These are phyloP conservation scores for Bothriochloa decipiens DNA, from an alignment of 176 grass and related monocot genomes.

Conservation along the genomic window DNA sequence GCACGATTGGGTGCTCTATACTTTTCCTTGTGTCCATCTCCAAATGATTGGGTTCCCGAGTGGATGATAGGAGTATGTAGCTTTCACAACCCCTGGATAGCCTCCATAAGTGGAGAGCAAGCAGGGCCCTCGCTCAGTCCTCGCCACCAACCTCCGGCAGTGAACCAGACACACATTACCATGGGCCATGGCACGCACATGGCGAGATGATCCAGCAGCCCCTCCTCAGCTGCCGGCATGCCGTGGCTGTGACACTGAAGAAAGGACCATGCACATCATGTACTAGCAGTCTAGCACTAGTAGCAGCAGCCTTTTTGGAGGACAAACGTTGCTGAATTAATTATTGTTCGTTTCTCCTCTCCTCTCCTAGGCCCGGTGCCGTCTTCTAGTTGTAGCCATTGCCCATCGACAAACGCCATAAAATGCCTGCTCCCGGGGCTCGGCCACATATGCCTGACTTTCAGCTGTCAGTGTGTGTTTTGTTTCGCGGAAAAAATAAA, in stretches of 20 bases:
- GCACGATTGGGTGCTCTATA: slow-evolving; percentile 11
- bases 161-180: background rate
- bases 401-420: background rate
- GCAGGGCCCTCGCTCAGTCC: slow-evolving; percentile 1
- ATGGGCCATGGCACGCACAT: slow-evolving; percentile 15
- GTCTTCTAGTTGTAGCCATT: slow-evolving; percentile 12
- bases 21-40: slow-evolving; percentile 31
- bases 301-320: slow-evolving; percentile 41
- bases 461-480: no score
- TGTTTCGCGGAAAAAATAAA: no score
- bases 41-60: background rate
- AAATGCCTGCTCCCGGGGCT: slow-evolving; percentile 28
- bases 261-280: no score
- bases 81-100: slow-evolving; percentile 36
- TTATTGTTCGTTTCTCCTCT: slow-evolving; percentile 14
- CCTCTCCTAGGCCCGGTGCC: slow-evolving; percentile 19
- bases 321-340: slow-evolving; percentile 39
- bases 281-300: no score
- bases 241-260: background rate
- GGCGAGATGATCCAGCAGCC: background rate
- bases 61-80: slow-evolving; percentile 35
- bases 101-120: slow-evolving; percentile 29
- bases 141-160: slow-evolving; percentile 16
- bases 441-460: background rate
- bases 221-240: background rate